Evolutionary conservation across 1,284 basidiomycete species (phyloP), one percentile per base, ranked within the genome.

Genomic region (Salmacisia buchloeana): DNA sequence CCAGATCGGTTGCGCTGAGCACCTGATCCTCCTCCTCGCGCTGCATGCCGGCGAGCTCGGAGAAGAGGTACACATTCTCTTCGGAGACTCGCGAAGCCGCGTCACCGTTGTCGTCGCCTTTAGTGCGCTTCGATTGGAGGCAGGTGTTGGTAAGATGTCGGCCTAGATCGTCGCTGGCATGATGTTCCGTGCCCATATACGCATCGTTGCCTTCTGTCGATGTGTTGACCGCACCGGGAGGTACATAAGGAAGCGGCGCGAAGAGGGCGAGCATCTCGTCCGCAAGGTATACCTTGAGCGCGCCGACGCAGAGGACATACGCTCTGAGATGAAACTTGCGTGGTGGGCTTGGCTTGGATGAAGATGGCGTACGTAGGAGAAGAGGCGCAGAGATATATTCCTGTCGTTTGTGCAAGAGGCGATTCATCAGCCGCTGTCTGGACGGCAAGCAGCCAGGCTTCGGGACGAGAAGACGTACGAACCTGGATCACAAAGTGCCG

Each of bases 401-500:
- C 92, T 96, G 70, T n/a, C n/a, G n/a, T n/a, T n/a, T n/a, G n/a
- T n/a, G n/a, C n/a, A n/a, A n/a, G n/a, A n/a, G n/a, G n/a, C n/a
- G n/a, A n/a, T 59, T n/a, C n/a, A 18, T 58, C 31, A 15, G 43
- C 33, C 27, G 27, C 10, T 13, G 58, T 29, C 15, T 3, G 15
- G 18, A 61, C 33, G 5, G 13, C 18, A 15, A n/a, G 39, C 39
- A n/a, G n/a, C n/a, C n/a, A n/a, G n/a, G n/a, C n/a, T n/a, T n/a
- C n/a, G n/a, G n/a, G n/a, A n/a, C n/a, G n/a, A n/a, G 27, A 54
- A 15, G 13, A 13, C 18, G 9, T 33, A 69, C 82, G 67, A 36
- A 92, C 93, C 85, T 98, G 96, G 59, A 97, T 88, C 21, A 99
- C 92, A 81, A 97, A 98, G 81, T 97, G 92, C 35, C 94, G 86